Base-by-base conservation (phyloP, 495 filamentous ascomycete genomes). In the Aspergillus sclerotioniger region DNA sequence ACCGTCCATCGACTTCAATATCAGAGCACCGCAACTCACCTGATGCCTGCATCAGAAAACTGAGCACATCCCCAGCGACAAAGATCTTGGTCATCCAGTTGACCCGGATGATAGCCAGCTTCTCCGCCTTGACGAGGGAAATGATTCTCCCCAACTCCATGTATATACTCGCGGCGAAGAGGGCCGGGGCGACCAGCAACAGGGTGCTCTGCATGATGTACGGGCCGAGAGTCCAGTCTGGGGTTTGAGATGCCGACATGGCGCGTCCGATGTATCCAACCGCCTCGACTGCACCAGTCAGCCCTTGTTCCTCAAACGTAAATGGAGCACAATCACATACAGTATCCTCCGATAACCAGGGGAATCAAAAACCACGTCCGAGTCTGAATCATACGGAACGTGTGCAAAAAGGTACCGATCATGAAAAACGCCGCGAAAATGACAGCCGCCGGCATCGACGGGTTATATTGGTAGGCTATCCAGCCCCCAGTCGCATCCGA, bases 321-420 rank as follows among this genome's bases (percentile, higher is more conserved):
- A n/a, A n/a, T n/a, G n/a, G n/a, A n/a, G n/a, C n/a, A 5, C 8
- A 9, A 25, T 21, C 10, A 29, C 46, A 28, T 29, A 87, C 83
- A 83, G 20, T 78, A 50, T 45, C 81, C 79, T 16, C 84, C 86
- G 21, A 87, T 59, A 12, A 84, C 31, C 28, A 88, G 75, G 0
- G 85, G 78, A 10, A 80, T 81, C 51, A 88, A 86, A 64, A 82
- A 88, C 83, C 82, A 87, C 13, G 81, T 82, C 55, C 71, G 69
- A 10, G 68, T 74, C 20, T 65, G 71, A 44, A 77, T 47, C 6
- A 87, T 16, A 15, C 82, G 76, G 43, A 68, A 72, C 20, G 60
- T 20, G 57, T 88, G 86, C 5, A 70, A 54, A 6, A 72, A 20
- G 8, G 79, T 64, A 2, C 74, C 64, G 16, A 48, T 73, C 37